A percentile compares a stretch with the other conserved stretches of the same genome.
Conservation (phyloP, 495 filamentous ascomycete species). For the Parathielavia appendiculata region DNA sequence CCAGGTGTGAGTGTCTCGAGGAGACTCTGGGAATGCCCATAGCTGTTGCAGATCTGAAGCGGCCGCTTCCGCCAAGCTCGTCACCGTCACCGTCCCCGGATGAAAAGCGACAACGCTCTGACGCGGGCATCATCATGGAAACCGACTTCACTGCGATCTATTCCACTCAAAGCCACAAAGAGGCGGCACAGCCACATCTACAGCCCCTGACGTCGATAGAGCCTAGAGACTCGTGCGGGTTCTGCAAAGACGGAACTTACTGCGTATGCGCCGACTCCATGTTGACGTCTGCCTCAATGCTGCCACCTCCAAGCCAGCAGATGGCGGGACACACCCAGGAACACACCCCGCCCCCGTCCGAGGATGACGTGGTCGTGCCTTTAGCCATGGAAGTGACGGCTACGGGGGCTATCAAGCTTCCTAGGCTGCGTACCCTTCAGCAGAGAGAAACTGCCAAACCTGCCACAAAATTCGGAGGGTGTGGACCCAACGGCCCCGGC, state of each 20-base stretch:
- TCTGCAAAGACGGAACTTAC: conserved; percentile 77
- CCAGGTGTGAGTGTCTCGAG: conserved; percentile 66
- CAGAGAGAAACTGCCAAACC: conserved; percentile 1
- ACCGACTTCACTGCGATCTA: conserved; percentile 70
- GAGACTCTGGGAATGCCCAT: conserved; percentile 45
- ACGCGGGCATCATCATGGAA: conserved; percentile 43
- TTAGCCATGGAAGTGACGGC: conserved; percentile 46
- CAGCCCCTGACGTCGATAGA: conserved; percentile 29
- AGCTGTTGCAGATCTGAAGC: conserved; percentile 34
- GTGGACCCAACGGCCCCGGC: conserved; percentile 68
- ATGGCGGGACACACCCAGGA: conserved; percentile 51
- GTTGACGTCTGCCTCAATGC: conserved; percentile 39
- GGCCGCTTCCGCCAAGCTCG: conserved; percentile 34
- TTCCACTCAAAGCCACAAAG: conserved; percentile 32
- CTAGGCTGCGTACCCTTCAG: conserved; percentile 33
- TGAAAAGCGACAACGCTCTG: conserved; percentile 47
- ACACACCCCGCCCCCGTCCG: conserved; percentile 63
- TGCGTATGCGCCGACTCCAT: conserved; percentile 75
- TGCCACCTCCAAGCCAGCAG: conserved; percentile 14
- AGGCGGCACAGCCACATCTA: conserved; percentile 20
- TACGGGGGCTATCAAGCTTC: conserved; percentile 47
- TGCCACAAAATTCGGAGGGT: conserved; percentile 24
- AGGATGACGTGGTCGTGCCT: conserved; percentile 52
- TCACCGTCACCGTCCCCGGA: conserved; percentile 48
- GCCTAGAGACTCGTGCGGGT: conserved; percentile 68